These are phyloP conservation scores for Alisma plantagoaquatica DNA, from an alignment of 106 monocot species.

Conservation along the genomic window DNA sequence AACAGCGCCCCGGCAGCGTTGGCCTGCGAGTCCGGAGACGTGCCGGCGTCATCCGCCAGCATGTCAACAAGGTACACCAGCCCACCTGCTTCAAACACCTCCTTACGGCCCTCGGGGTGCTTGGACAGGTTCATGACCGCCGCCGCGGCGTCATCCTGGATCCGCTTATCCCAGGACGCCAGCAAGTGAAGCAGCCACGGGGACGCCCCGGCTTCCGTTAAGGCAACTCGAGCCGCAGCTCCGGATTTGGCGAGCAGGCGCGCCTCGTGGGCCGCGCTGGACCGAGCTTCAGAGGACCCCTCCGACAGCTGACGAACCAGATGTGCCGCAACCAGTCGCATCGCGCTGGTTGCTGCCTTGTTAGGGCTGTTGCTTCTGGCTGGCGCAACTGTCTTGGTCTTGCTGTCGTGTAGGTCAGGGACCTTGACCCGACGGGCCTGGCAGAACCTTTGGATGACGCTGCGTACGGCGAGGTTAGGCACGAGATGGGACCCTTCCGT, in stretches of 20 bases:
- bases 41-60: slow-evolving; percentile 20
- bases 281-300: slow-evolving; percentile 17
- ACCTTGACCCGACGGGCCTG: slow-evolving; percentile 16
- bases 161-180: slow-evolving; percentile 34
- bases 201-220: slow-evolving; percentile 50
- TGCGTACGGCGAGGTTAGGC: slow-evolving; percentile 50
- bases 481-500: slow-evolving; percentile 25
- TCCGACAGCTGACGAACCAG: slow-evolving; percentile 30
- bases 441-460: slow-evolving; percentile 30
- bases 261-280: slow-evolving; percentile 49
- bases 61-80: slow-evolving; percentile 25
- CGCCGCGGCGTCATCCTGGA: slow-evolving; percentile 51
- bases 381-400: background rate
- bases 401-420: slow-evolving; percentile 5
- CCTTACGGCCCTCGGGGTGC: slow-evolving; percentile 42
- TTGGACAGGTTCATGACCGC: slow-evolving; percentile 59
- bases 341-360: slow-evolving; percentile 30
- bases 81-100: slow-evolving; percentile 38
- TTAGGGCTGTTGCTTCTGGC: slow-evolving; percentile 10
- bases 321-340: slow-evolving; percentile 22
- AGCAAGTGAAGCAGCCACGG: slow-evolving; percentile 50
- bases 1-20: slow-evolving; percentile 75
- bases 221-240: slow-evolving; percentile 38
- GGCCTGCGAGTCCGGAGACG: slow-evolving; percentile 27
- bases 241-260: slow-evolving; percentile 48